Evolutionary conservation across 2,329 filamentous ascomycete species (phyloP).

Genomic region (Xylariaceae sp.): DNA sequence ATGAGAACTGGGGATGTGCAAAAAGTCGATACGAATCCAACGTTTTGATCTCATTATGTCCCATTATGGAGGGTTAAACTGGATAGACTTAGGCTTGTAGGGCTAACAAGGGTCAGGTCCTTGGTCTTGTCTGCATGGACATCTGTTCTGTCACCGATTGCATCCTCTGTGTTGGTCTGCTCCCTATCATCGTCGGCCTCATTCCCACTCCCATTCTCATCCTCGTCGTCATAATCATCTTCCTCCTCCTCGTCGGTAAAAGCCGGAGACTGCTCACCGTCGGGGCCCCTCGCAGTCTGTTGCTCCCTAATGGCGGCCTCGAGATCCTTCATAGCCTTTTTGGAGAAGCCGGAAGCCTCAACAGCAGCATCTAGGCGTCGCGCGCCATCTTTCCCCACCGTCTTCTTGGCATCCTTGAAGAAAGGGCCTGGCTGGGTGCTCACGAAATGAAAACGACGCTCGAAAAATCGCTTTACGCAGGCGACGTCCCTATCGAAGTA

Average conservation of each 20-base stretch:
- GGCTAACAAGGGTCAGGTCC: neutral
- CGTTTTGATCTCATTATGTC: conserved; percentile 17
- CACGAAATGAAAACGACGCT: conserved; percentile 81
- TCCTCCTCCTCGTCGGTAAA: conserved; percentile 31
- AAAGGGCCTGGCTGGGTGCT: conserved; percentile 79
- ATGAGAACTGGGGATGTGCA: neutral
- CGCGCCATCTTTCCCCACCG: conserved; percentile 59
- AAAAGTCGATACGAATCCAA: neutral
- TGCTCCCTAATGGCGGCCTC: conserved; percentile 86
- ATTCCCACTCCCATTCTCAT: conserved; percentile 29
- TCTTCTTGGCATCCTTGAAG: conserved; percentile 78
- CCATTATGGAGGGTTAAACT: conserved; percentile 23
- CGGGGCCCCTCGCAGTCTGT: conserved; percentile 44
- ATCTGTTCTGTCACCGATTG: neutral
- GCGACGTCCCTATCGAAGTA: conserved; percentile 96
- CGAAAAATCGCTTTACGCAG: conserved; percentile 93
- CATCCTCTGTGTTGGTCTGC: too few relatives aligned
- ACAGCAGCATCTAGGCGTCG: conserved; percentile 80
- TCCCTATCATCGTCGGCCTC: conserved; percentile 24
- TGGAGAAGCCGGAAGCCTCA: conserved; percentile 90
- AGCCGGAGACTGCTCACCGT: conserved; percentile 35
- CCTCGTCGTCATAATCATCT: conserved; percentile 31
- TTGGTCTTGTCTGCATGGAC: neutral
- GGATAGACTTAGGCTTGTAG: conserved; percentile 17
- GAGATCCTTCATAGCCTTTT: conserved; percentile 93